Percentiles rank a stretch among this genome's conserved stretches.
phyloP scores from a whole-genome alignment of 2,329 filamentous ascomycete genomes.

The Seiridium cupressi region DNA sequence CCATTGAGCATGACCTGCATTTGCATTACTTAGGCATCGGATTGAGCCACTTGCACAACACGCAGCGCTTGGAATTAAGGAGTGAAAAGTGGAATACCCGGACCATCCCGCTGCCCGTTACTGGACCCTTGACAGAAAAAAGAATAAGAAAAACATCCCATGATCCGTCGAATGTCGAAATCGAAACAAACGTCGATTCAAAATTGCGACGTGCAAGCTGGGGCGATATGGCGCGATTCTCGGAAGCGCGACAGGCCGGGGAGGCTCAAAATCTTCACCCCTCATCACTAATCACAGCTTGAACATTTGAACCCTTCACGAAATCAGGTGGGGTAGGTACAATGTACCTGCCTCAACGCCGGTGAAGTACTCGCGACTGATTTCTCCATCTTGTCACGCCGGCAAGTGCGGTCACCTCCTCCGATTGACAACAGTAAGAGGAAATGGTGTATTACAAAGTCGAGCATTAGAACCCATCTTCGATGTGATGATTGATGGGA shows the following conservation, averaged over 20 bases:
- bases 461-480: not conserved
- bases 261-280: not conserved
- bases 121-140: not conserved
- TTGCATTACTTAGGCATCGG: not conserved
- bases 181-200: not conserved
- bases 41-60: not conserved
- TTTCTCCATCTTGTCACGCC: not conserved
- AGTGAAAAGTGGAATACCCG: too few species aligned
- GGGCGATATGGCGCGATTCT: not conserved
- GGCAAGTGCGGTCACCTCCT: too few species aligned
- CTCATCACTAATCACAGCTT: not conserved
- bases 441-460: too few species aligned
- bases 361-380: not conserved
- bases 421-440: too few species aligned
- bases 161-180: not conserved
- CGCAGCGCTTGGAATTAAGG: too few species aligned
- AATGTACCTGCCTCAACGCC: not conserved
- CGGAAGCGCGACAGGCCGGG: not conserved
- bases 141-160: not conserved
- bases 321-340: not conserved
- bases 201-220: not conserved
- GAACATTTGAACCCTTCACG: not conserved
- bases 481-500: not conserved
- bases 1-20: not conserved
- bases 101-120: not conserved